phyloP scores from a whole-genome alignment of 1,284 basidiomycete genomes.

The Xerocomus cyaneibrunnescens region DNA sequence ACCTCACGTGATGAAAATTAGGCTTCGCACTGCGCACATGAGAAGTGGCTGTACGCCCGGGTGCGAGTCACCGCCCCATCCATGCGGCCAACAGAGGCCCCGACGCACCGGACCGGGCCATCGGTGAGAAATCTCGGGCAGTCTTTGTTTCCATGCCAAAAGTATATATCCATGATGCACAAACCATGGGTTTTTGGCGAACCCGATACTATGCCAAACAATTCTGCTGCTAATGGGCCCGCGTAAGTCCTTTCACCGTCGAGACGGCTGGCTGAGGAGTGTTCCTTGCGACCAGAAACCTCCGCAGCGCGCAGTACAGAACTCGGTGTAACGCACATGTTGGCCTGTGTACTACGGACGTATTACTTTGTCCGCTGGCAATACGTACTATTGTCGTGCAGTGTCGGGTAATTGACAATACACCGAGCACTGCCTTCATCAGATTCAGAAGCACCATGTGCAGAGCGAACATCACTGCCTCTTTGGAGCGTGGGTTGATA shows the following conservation, averaged over 20 bases:
- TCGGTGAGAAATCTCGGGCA: neutral
- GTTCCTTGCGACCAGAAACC: neutral
- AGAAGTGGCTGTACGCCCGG: neutral
- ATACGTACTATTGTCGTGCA: neutral
- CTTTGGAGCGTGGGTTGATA: slow-evolving; percentile 5
- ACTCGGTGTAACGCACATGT: neutral
- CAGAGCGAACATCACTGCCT: slow-evolving; percentile 20
- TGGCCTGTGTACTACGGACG: neutral
- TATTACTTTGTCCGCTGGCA: neutral
- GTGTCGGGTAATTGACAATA: neutral
- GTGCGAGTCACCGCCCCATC: no score
- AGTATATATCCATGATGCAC: neutral
- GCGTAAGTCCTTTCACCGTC: neutral
- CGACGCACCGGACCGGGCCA: no score
- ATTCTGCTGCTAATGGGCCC: no score
- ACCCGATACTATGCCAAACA: neutral
- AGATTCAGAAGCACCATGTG: neutral
- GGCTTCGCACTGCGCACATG: neutral
- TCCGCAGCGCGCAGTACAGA: neutral
- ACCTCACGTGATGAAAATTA: neutral
- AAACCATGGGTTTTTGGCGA: neutral
- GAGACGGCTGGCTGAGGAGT: neutral
- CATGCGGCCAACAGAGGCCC: no score
- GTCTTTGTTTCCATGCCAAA: neutral
- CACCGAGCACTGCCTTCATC: slow-evolving; percentile 13